Evolutionary conservation across 176 grass and related monocot species (phyloP), one percentile per base, ranked within the genome.

Genomic region (Phyllostachys edulis): DNA sequence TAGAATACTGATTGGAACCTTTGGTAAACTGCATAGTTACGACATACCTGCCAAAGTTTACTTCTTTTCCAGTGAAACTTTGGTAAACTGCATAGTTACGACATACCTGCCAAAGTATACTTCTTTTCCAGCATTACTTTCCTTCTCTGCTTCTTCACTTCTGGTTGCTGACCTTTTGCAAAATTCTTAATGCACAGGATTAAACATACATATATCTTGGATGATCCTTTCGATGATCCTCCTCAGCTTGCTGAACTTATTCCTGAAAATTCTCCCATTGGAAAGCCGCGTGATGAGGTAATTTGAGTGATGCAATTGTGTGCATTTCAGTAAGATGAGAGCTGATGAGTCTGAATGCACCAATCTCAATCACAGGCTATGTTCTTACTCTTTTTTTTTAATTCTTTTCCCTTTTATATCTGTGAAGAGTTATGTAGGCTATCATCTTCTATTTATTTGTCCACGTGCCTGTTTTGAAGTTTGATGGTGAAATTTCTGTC

Each of bases 201-300:
- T 84, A 98, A 98, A 71, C 96, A 98, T 80, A 95, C 96, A 72
- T 98, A 98, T 75, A 84, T 98, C 61, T 88, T 98, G 80, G 44
- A 45, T 45, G 44, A 45, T 45, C 41, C 41, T 42, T 42, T 42
- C 40, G 91, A 95, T 83, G 96, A 98, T 86, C 93, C 96, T 47
- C 65, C 93, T 75, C 85, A 93, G 71, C 87, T 98, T 56, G 68
- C 82, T 85, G 92, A 93, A 71, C 87, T 98, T 86, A 81, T 98
- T 89, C 93, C 93, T 77, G 93, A 89, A 73, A 95, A 88, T 78
- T 98, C 96, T 54, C 96, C 96, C 7, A 82, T 88, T 24, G 96
- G 93, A 67, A 98, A 95, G 69, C 93, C 93, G 67, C 47, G 8
- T 69, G 91, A 89, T 90, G 93, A 98, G 93, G 96, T 95, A 85